Conservation (phyloP, 2,329 filamentous ascomycete species). For the Verticillium albo-atrum region DNA sequence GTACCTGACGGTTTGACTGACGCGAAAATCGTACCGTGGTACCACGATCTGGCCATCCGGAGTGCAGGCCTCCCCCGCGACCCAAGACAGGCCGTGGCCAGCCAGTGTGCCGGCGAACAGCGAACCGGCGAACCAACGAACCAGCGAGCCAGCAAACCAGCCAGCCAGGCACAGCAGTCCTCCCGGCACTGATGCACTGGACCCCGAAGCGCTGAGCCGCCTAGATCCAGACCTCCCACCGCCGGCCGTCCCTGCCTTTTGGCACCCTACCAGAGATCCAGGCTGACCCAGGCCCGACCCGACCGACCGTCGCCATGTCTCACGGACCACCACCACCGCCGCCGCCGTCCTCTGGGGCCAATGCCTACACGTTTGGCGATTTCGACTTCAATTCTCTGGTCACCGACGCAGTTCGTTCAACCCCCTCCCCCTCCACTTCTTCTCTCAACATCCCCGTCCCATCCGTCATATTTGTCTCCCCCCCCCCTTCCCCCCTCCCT, state of each 20-base stretch:
- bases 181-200: no score
- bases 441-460: neutral
- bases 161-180: no score
- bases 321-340: neutral
- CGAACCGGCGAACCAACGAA: no score
- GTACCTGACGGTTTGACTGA: neutral
- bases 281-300: neutral
- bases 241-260: no score
- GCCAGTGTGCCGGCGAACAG: neutral
- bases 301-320: constrained; percentile 6
- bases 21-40: neutral
- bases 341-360: neutral
- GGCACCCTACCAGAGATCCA: no score
- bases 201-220: no score
- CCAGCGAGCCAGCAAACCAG: no score
- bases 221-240: no score
- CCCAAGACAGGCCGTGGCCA: neutral
- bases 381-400: constrained; percentile 1
- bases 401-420: neutral
- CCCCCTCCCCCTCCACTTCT: neutral
- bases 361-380: neutral
- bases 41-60: neutral
- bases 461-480: neutral
- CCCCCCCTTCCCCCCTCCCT: neutral
- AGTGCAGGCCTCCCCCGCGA: neutral